phyloP scores from a whole-genome alignment of 2,329 filamentous ascomycete species.

The Thielaviopsis populi region DNA sequence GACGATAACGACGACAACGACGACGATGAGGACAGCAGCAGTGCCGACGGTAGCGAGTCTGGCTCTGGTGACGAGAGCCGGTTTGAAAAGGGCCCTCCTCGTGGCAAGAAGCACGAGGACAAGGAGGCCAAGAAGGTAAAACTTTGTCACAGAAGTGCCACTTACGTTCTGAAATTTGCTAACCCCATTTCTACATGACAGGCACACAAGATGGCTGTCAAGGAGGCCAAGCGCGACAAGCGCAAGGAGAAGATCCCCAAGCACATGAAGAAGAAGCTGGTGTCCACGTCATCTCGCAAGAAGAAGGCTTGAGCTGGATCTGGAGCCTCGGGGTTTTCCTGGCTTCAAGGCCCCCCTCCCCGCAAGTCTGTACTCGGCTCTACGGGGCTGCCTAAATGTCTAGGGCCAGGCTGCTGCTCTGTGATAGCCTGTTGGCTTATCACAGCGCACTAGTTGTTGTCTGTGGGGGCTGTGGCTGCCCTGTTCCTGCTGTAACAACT shows the following conservation, averaged over 20 bases:
- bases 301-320: conserved; percentile 33
- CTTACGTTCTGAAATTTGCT: conserved; percentile 16
- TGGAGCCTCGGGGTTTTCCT: neutral
- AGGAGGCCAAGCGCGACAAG: conserved; percentile 90
- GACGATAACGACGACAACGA: conserved; percentile 28
- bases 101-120: conserved; percentile 76
- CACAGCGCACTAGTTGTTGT: neutral
- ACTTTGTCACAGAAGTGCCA: neutral
- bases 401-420: neutral
- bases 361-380: neutral
- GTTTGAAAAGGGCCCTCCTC: conserved; percentile 53
- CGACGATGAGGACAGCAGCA: conserved; percentile 24
- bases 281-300: conserved; percentile 45
- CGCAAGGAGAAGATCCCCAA: conserved; percentile 94
- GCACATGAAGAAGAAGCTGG: conserved; percentile 79
- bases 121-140: conserved; percentile 72
- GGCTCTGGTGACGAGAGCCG: conserved; percentile 36
- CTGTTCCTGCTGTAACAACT: neutral
- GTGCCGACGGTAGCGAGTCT: conserved; percentile 25
- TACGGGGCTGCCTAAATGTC: neutral
- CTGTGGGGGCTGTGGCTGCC: neutral
- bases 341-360: neutral
- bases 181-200: conserved; percentile 21
- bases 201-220: conserved; percentile 73
- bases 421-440: neutral